Base-by-base conservation (phyloP, 2,329 filamentous ascomycete genomes). In the Exophiala lecanii-corni region DNA sequence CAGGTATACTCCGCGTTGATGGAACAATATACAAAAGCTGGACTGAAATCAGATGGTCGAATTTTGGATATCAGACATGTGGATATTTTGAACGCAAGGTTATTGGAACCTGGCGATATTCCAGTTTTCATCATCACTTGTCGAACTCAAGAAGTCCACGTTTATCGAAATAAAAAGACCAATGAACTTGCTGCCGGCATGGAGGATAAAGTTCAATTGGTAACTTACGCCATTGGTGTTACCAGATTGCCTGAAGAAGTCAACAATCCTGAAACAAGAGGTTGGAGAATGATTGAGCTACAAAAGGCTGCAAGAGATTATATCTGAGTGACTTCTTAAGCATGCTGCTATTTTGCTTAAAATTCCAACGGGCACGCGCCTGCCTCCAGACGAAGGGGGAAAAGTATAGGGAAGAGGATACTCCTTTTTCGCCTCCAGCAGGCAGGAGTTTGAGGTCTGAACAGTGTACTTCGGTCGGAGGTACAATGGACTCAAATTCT, bases 121-220 rank as follows among this genome's bases (percentile, higher is more conserved):
- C 92, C 92, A 2, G 91, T 98, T 18, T 97, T 98, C 62, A 94
- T 98, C 62, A 84, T 98, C 55, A 96, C 89, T 49, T 95, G 89
- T 71, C 78, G 92, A 53, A 96, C 92, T 9, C 92, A 98, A 64
- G 92, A 98, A 68, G 89, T 98, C 9, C 92, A 98, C 62, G 89
- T 97, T 12, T 98, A 96, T 72, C 80, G 86, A 50, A 94, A 97
- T 54, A 81, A 84, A 45, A 97, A 98, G 75, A 84, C 84, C 1
- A 83, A 83, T 52, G 76, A 96, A 65, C 78, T 98, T 36, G 89
- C 91, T 2, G 91, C 91, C 9, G 92, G 92, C 32, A 97, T 96
- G 89, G 92, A 98, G 67, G 92, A 98, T 69, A 94, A 89, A 70
- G 92, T 98, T 17, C 92, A 98, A 69, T 82, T 95, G 56, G 92